Percentiles rank a stretch among this genome's conserved stretches.
phyloP scores from a whole-genome alignment of 768 basidiomycete species.

The Naganishia randhawae region DNA sequence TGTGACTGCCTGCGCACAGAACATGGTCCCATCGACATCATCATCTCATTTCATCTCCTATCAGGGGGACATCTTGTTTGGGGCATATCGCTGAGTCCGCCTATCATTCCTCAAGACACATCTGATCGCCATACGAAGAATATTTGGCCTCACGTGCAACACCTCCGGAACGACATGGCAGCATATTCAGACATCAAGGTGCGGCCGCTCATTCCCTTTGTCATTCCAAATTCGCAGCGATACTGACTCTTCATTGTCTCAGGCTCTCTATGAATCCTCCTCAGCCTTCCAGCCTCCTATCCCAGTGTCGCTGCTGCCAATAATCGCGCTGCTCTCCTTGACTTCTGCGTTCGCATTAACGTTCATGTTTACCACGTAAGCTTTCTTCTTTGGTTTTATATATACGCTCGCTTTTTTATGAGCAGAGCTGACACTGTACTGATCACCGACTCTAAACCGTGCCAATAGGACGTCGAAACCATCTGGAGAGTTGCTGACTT shows the following conservation, averaged over 20 bases:
- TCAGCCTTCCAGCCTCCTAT: constrained; percentile 71
- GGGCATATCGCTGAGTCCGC: no score
- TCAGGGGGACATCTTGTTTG: no score
- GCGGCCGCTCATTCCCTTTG: no score
- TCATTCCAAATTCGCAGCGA: neutral
- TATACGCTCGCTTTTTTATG: neutral
- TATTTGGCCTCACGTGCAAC: neutral
- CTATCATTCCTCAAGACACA: neutral
- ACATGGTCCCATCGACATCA: neutral
- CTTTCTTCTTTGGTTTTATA: constrained; percentile 4
- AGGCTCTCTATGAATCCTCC: constrained; percentile 64
- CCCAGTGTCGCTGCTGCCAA: constrained; percentile 66
- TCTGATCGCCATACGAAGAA: no score
- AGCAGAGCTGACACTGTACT: neutral
- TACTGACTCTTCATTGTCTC: constrained; percentile 1
- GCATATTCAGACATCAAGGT: constrained; percentile 14
- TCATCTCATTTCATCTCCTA: no score
- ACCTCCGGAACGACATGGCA: neutral
- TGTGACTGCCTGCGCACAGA: neutral
- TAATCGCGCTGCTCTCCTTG: constrained; percentile 70
- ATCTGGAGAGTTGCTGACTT: constrained; percentile 61
- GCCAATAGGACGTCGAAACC: constrained; percentile 5
- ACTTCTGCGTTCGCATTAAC: constrained; percentile 72
- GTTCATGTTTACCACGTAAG: constrained; percentile 78
- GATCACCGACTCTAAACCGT: constrained; percentile 44